phyloP scores from a whole-genome alignment of 164 flowering plant species.

The Vitis vinifera region ASM3070453v1 NC_081811.1:5262501-5263000 shows the following conservation, averaged over 20 bases:
- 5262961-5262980: background rate
- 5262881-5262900: background rate
- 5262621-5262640: slow-evolving; percentile 81
- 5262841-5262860: slow-evolving; percentile 38
- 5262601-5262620: slow-evolving; percentile 89
- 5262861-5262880: background rate
- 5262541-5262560: slow-evolving; percentile 98
- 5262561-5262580: slow-evolving; percentile 96
- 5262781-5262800: slow-evolving; percentile 97
- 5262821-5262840: slow-evolving; percentile 77
- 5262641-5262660: slow-evolving; percentile 66
- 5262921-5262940: background rate
- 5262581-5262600: slow-evolving; percentile 97
- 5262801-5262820: slow-evolving; percentile 80
- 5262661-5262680: slow-evolving; percentile 64
- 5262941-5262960: background rate
- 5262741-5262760: slow-evolving; percentile 38
- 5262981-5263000: slow-evolving; percentile 1
- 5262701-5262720: slow-evolving; percentile 3
- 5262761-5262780: slow-evolving; percentile 84
- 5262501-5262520: slow-evolving; percentile 6
- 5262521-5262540: slow-evolving; percentile 57
- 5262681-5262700: slow-evolving; percentile 55
- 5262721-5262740: background rate
- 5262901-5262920: background rate